A percentile compares a stretch with the other conserved stretches of the same genome.
These are phyloP conservation scores for Penstemon davidsonii DNA, from an alignment of 257 asterid genomes.

Conservation along the genomic window DNA sequence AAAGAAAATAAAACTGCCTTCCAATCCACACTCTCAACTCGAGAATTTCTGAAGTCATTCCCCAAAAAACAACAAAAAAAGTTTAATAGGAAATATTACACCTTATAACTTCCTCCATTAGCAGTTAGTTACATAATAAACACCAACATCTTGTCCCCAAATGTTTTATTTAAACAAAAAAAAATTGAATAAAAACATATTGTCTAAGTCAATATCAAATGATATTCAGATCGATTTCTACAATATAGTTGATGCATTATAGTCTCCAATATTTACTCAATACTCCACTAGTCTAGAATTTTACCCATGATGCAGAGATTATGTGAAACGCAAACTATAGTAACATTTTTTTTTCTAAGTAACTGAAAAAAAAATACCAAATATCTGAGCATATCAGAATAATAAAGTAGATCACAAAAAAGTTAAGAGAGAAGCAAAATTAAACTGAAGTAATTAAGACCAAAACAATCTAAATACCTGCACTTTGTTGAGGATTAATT, in stretches of 20 bases:
- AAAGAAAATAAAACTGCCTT: conserved; percentile 11
- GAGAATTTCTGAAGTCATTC: not conserved
- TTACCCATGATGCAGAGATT: not conserved
- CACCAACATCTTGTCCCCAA: not conserved
- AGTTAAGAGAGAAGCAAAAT: not conserved
- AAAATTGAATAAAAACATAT: not conserved
- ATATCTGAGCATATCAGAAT: not conserved
- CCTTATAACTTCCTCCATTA: not conserved
- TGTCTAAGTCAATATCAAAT: not conserved
- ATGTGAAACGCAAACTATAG: not conserved
- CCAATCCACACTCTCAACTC: not conserved
- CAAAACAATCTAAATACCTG: conserved; percentile 53
- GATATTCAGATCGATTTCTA: not conserved
- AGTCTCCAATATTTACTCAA: no score
- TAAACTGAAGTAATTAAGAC: conserved; percentile 2
- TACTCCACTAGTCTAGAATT: no score
- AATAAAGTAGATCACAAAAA: not conserved
- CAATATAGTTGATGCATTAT: not conserved
- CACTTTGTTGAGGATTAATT: conserved; percentile 96
- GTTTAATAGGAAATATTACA: not conserved
- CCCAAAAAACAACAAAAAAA: not conserved
- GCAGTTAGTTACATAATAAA: not conserved
- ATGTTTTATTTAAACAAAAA: not conserved
- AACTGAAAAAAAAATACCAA: not conserved
- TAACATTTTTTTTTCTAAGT: not conserved